Base-by-base conservation (phyloP, 225 moss, liverwort and hornwort species). In the Straminergon stramineum region DNA sequence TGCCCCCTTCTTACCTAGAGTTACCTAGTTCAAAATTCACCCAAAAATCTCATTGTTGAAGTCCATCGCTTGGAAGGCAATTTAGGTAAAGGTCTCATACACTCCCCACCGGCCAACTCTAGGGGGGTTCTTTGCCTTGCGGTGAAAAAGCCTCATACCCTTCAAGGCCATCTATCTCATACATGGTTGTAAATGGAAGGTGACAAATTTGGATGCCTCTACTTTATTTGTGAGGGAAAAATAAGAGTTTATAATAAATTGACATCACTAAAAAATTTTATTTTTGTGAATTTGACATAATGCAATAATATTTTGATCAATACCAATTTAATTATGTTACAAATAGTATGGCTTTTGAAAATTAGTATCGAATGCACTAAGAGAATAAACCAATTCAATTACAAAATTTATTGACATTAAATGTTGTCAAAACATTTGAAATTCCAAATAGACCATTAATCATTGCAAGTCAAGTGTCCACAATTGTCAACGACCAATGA, bases 261-360 rank as follows among this genome's bases (percentile, higher is more conserved):
- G 4, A 11, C 0, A 0, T 30, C 30, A 48, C 11, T 45, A 28
- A 0, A 17, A 45, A 6, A 70, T 7, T 39, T n/a, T 22, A 7
- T 22, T 37, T n/a, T 70, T 73, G 16, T 73, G 8, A 45, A 74
- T 45, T 45, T 74, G 43, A 17, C 0, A 48, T 4, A 75, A 30
- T 30, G 31, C 0, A 48, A 1, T 17, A 30, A 18, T 19, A 48
- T 48, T 74, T 75, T 18, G 6, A 75, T 11, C 31, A 31, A 48
- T 0, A 18, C 31, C 7, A 75, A 75, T 48, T 30, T 11, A 31
- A 48, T 48, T 75, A 30, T 31, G 0, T 48, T 31, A 75, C 7
- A 31, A 31, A 31, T 75, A 75, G 11, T 31, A 28, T 30, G 2
- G 0, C 28, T 75, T 48, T 17, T 48, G 18, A 18, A 48, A 48